Evolutionary conservation across 2,329 filamentous ascomycete genomes (phyloP).

Genomic region (Emericellopsis atlantica): DNA sequence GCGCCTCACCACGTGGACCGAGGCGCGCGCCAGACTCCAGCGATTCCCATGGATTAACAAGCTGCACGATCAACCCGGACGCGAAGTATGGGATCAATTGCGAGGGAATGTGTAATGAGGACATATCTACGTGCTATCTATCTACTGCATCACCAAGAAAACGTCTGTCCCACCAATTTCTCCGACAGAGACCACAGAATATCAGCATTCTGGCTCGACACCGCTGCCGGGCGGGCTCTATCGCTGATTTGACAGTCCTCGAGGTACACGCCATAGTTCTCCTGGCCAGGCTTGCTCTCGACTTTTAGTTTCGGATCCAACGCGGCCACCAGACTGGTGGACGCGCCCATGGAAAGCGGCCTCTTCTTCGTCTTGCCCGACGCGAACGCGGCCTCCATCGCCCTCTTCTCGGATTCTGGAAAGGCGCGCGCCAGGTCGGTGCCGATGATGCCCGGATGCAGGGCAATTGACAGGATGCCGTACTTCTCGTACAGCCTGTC

Average conservation of each 20-base stretch:
- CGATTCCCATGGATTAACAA: background rate
- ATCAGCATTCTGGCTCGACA: constrained; percentile 15
- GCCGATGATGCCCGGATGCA: constrained; percentile 18
- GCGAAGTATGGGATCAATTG: background rate
- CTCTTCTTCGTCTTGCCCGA: constrained; percentile 8
- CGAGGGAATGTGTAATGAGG: background rate
- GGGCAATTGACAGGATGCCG: constrained; percentile 16
- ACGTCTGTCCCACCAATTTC: constrained; percentile 17
- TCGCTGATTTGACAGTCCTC: constrained; percentile 12
- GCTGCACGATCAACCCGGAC: background rate
- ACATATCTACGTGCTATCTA: constrained; percentile 2
- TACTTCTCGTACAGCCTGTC: constrained; percentile 12
- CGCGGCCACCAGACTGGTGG: constrained; percentile 17
- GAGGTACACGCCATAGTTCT: constrained; percentile 16
- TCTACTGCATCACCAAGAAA: constrained; percentile 4
- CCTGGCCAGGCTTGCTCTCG: constrained; percentile 5
- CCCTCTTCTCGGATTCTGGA: constrained; percentile 5
- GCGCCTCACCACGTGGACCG: background rate
- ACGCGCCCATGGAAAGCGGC: constrained; percentile 13
- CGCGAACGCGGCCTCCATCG: background rate
- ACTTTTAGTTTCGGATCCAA: constrained; percentile 13
- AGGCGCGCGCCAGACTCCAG: background rate
- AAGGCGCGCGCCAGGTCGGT: constrained; percentile 15
- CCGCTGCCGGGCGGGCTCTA: constrained; percentile 4
- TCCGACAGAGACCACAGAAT: constrained; percentile 20